These are phyloP conservation scores for Cladophialophora immunda DNA, from an alignment of 2,329 filamentous ascomycete genomes.

Conservation along the genomic window DNA sequence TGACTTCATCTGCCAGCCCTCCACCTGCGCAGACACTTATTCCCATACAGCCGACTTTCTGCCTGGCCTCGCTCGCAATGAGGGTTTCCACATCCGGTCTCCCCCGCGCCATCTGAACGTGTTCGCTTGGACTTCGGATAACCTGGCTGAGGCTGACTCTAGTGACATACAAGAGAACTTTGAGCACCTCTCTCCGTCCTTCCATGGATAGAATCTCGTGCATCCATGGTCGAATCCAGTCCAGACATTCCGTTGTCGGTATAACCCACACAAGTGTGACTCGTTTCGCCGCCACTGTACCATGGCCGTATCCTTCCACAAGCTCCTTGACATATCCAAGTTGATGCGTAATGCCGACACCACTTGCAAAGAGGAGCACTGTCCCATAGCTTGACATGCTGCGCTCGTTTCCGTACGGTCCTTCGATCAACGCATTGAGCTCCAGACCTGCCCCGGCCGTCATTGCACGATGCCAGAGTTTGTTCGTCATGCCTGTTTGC, in stretches of 20 bases:
- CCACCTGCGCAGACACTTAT: slow-evolving; percentile 84
- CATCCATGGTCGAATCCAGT: slow-evolving; percentile 93
- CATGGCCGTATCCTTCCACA: slow-evolving; percentile 72
- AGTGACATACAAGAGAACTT: slow-evolving; percentile 89
- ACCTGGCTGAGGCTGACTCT: slow-evolving; percentile 84
- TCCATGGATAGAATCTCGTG: slow-evolving; percentile 79
- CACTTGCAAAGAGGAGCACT: slow-evolving; percentile 86
- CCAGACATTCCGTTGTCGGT: slow-evolving; percentile 84
- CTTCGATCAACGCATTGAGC: slow-evolving; percentile 81
- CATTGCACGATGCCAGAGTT: slow-evolving; percentile 75
- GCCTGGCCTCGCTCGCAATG: slow-evolving; percentile 80
- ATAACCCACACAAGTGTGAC: slow-evolving; percentile 92
- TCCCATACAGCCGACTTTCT: slow-evolving; percentile 86
- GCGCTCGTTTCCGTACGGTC: slow-evolving; percentile 86
- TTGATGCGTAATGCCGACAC: slow-evolving; percentile 95
- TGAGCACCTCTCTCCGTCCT: slow-evolving; percentile 80
- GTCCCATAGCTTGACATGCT: slow-evolving; percentile 92
- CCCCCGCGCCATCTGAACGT: slow-evolving; percentile 91
- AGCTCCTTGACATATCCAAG: slow-evolving; percentile 85
- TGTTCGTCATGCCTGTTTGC: slow-evolving; percentile 86
- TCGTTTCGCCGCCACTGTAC: slow-evolving; percentile 80
- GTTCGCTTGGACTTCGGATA: slow-evolving; percentile 76
- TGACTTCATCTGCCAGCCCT: slow-evolving; percentile 77
- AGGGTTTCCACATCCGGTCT: slow-evolving; percentile 82
- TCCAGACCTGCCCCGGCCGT: slow-evolving; percentile 62